A percentile compares a stretch with the other conserved stretches of the same genome.
These are phyloP conservation scores for Zymoseptoria tritici DNA, from an alignment of 2,329 filamentous ascomycete genomes.

Conservation along the genomic window DNA sequence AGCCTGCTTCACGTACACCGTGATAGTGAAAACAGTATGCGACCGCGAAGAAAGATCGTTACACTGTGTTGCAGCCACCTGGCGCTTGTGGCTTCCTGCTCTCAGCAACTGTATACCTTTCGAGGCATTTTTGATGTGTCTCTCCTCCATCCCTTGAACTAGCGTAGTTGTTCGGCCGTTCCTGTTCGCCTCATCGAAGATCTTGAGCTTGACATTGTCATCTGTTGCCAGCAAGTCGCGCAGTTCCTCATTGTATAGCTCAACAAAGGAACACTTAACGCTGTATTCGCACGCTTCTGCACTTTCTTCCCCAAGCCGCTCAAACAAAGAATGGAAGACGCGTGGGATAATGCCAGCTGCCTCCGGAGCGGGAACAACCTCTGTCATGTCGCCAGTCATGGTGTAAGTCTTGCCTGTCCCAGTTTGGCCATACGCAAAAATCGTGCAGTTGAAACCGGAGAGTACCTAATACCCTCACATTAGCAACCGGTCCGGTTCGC, in stretches of 20 bases:
- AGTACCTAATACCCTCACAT: no score
- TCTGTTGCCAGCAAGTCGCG: conserved; percentile 80
- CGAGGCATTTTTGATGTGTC: conserved; percentile 75
- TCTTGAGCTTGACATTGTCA: conserved; percentile 80
- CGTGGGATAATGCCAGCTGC: conserved; percentile 92
- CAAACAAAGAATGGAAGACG: conserved; percentile 78
- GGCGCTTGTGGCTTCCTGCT: conserved; percentile 81
- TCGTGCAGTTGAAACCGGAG: conserved; percentile 98
- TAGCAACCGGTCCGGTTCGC: no score
- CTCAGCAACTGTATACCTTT: conserved; percentile 86
- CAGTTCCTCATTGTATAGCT: conserved; percentile 95
- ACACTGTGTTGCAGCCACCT: conserved; percentile 96
- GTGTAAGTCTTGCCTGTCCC: conserved; percentile 98
- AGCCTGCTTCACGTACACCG: conserved; percentile 76
- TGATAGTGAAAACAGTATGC: conserved; percentile 96
- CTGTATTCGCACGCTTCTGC: conserved; percentile 64
- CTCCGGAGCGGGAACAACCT: conserved; percentile 83
- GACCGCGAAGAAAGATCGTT: conserved; percentile 95
- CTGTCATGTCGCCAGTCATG: conserved; percentile 96
- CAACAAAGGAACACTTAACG: conserved; percentile 97
- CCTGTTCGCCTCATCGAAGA: conserved; percentile 83
- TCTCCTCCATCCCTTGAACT: conserved; percentile 97
- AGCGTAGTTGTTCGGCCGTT: conserved; percentile 82
- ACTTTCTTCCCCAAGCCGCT: conserved; percentile 64
- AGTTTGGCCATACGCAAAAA: conserved; percentile 97